phyloP scores from a whole-genome alignment of 306 rosid species.

The Dicorynia guianensis region DNA sequence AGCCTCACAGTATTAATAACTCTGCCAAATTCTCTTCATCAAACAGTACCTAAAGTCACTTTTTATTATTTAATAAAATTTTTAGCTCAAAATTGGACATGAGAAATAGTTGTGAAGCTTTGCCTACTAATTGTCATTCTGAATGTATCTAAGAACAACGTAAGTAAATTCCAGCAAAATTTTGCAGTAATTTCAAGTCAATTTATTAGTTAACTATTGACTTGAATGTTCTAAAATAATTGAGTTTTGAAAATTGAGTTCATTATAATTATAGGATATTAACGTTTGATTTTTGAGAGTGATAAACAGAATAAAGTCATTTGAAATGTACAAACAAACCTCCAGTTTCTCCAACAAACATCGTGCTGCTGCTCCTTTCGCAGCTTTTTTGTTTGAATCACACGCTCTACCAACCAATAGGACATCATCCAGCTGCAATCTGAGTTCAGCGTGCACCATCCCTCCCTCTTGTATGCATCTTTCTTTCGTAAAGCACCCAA shows the following conservation, averaged over 20 bases:
- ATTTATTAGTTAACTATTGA: neutral
- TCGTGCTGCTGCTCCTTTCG: constrained; percentile 70
- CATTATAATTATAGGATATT: neutral
- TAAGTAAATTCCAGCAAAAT: neutral
- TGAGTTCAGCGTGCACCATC: constrained; percentile 55
- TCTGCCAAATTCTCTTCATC: no score
- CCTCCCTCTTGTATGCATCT: constrained; percentile 53
- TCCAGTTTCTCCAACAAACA: constrained; percentile 59
- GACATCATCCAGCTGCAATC: constrained; percentile 60
- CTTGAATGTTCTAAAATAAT: neutral
- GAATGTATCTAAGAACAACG: neutral
- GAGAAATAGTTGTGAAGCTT: neutral
- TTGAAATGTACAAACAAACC: constrained; percentile 48
- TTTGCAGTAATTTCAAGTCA: neutral
- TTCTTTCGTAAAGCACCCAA: constrained; percentile 63
- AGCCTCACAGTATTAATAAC: no score
- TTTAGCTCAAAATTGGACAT: neutral
- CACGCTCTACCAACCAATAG: constrained; percentile 55
- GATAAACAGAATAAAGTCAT: neutral
- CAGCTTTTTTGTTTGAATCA: constrained; percentile 51
- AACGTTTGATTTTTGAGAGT: neutral
- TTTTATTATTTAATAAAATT: neutral
- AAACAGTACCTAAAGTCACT: no score
- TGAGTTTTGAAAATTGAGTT: neutral
- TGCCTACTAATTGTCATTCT: neutral